Percentiles rank a stretch among this genome's conserved stretches.
Evolutionary conservation across 805 yeast species (phyloP).

Genomic region (Danielia oregonensis): DNA sequence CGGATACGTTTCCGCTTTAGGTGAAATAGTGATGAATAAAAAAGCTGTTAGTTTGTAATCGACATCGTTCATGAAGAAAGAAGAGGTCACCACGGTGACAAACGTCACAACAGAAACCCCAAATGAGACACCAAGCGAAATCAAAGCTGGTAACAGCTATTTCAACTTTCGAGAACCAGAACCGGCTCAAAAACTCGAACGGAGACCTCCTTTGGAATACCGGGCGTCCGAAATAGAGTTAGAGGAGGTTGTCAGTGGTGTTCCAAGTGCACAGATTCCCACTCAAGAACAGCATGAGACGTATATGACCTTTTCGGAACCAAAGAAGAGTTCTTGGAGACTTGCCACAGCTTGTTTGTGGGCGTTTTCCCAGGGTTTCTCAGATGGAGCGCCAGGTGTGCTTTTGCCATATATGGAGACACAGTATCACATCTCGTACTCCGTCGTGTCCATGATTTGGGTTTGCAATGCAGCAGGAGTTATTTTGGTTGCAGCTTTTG

Average conservation of each 20-base stretch:
- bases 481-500: conserved; percentile 46
- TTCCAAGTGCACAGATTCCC: no score
- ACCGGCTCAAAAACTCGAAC: not conserved
- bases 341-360: conserved; percentile 38
- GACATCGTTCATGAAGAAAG: no score
- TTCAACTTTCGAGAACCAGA: not conserved
- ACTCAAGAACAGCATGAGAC: not conserved
- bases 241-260: not conserved
- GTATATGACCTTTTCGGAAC: conserved; percentile 4
- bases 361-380: conserved; percentile 41
- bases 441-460: conserved; percentile 58
- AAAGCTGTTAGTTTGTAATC: no score
- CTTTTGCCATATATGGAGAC: conserved; percentile 52
- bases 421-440: conserved; percentile 45
- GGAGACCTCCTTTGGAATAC: not conserved
- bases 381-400: conserved; percentile 61
- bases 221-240: not conserved
- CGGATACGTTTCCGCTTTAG: no score
- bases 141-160: not conserved
- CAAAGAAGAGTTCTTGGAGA: conserved; percentile 39
- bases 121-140: not conserved
- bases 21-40: no score
- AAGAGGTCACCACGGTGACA: not conserved
- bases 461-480: conserved; percentile 55
- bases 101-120: not conserved